phyloP scores from a whole-genome alignment of 108 stramenopile genomes.

The Cyclostephanos invisitatus region DNA sequence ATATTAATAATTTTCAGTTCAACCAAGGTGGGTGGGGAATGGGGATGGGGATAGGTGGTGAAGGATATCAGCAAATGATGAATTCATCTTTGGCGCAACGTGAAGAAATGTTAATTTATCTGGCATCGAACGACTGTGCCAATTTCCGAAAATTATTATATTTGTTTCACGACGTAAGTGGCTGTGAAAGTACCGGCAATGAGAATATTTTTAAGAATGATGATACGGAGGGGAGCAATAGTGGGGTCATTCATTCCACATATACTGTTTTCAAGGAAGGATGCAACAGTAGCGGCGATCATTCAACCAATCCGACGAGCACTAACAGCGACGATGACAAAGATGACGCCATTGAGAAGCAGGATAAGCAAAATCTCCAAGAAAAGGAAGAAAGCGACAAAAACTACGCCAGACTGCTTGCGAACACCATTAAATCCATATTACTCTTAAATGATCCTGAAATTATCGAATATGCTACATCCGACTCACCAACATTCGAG shows the following conservation, averaged over 20 bases:
- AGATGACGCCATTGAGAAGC: neutral
- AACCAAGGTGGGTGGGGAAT: slow-evolving; percentile 53
- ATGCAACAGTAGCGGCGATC: slow-evolving; percentile 7
- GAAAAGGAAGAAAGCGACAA: slow-evolving; percentile 29
- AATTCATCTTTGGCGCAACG: slow-evolving; percentile 61
- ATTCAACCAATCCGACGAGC: neutral
- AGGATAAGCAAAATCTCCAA: neutral
- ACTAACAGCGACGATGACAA: neutral
- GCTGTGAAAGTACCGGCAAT: neutral
- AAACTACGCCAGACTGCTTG: slow-evolving; percentile 57
- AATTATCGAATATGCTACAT: slow-evolving; percentile 79
- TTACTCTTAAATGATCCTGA: slow-evolving; percentile 85
- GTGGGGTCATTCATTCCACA: slow-evolving; percentile 1
- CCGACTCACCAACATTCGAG: slow-evolving; percentile 71
- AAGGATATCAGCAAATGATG: slow-evolving; percentile 12
- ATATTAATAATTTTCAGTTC: slow-evolving; percentile 59
- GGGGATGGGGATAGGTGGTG: slow-evolving; percentile 34
- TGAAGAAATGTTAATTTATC: slow-evolving; percentile 68
- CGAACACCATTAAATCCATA: slow-evolving; percentile 77
- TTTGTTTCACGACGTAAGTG: slow-evolving; percentile 45
- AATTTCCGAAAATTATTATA: slow-evolving; percentile 68
- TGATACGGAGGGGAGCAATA: neutral
- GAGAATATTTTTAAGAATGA: slow-evolving; percentile 25
- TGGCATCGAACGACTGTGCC: slow-evolving; percentile 75
- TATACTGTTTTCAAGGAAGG: neutral